Percentiles rank a stretch among this genome's conserved stretches.
These are phyloP conservation scores for Claviceps sp. DNA, from an alignment of 2,329 filamentous ascomycete genomes.

Conservation along the genomic window DNA sequence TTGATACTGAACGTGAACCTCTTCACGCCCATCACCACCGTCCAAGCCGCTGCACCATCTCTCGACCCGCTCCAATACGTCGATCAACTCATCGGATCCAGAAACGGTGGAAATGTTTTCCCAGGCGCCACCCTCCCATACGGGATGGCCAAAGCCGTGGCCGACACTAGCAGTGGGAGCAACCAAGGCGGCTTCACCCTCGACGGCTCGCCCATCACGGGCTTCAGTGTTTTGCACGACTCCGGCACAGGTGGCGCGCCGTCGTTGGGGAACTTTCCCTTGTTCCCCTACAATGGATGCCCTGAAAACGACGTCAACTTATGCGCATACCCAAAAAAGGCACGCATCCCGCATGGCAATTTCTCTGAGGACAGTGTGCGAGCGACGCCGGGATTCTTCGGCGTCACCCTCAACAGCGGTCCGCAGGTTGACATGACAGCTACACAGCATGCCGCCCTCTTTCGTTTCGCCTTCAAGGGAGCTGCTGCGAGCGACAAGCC, in stretches of 20 bases:
- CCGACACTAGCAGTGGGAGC: constrained; percentile 30
- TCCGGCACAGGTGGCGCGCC: constrained; percentile 44
- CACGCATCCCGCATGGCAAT: constrained; percentile 23
- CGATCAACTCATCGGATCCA: constrained; percentile 24
- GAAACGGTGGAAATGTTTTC: constrained; percentile 27
- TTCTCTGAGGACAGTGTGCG: constrained; percentile 38
- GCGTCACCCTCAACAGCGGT: constrained; percentile 42
- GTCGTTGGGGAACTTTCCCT: constrained; percentile 59
- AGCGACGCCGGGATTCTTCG: constrained; percentile 53
- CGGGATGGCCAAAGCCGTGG: constrained; percentile 42
- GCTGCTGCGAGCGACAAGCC: constrained; percentile 29
- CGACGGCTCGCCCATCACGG: constrained; percentile 34
- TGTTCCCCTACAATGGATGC: constrained; percentile 55
- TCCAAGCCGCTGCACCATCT: neutral
- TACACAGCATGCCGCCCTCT: constrained; percentile 51
- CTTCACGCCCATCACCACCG: neutral
- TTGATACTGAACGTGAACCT: neutral
- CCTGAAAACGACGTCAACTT: constrained; percentile 45
- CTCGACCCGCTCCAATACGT: constrained; percentile 17
- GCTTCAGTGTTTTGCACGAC: constrained; percentile 46
- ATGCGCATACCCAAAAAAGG: constrained; percentile 44
- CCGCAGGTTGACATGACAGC: constrained; percentile 55
- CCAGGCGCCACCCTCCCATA: constrained; percentile 29
- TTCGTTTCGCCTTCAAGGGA: constrained; percentile 48
- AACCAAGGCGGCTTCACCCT: constrained; percentile 46